Percentiles rank a stretch among this genome's conserved stretches.
Evolutionary conservation across 129 eudicot genomes (phyloP).

Genomic region (Kitagawia praeruptora): DNA sequence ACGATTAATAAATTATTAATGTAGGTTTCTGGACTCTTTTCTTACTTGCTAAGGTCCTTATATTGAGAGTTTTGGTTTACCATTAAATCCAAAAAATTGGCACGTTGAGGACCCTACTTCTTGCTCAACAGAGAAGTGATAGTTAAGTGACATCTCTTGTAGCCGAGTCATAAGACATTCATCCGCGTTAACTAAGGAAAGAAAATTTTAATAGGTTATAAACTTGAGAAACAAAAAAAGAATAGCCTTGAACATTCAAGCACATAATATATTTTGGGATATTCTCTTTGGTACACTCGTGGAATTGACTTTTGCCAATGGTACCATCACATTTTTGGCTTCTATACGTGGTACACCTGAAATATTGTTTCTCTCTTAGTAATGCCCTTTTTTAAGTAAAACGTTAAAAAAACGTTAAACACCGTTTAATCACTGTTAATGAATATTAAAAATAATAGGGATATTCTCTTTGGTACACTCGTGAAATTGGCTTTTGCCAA

Average conservation of each 20-base stretch:
- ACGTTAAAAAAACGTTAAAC: no score
- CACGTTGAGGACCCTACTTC: conserved; percentile 87
- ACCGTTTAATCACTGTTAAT: no score
- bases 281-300: no score
- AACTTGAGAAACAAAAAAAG: neutral
- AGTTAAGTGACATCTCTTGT: conserved; percentile 79
- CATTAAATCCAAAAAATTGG: conserved; percentile 78
- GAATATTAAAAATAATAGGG: no score
- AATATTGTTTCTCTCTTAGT: no score
- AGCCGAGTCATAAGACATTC: conserved; percentile 81
- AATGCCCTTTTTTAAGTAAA: no score
- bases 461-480: no score
- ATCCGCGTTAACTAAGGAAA: conserved; percentile 50
- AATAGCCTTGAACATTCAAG: neutral
- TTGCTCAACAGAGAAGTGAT: conserved; percentile 77
- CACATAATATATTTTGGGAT: neutral
- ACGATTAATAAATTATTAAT: neutral
- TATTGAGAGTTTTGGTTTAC: conserved; percentile 21
- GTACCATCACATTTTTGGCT: no score
- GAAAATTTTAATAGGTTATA: neutral
- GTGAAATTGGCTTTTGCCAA: no score
- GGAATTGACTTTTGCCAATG: no score
- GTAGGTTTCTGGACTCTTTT: neutral
- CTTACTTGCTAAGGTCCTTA: neutral
- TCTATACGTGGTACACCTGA: no score